These are phyloP conservation scores for Leccinum rimulosum DNA, from an alignment of 768 basidiomycete species.

Conservation along the genomic window DNA sequence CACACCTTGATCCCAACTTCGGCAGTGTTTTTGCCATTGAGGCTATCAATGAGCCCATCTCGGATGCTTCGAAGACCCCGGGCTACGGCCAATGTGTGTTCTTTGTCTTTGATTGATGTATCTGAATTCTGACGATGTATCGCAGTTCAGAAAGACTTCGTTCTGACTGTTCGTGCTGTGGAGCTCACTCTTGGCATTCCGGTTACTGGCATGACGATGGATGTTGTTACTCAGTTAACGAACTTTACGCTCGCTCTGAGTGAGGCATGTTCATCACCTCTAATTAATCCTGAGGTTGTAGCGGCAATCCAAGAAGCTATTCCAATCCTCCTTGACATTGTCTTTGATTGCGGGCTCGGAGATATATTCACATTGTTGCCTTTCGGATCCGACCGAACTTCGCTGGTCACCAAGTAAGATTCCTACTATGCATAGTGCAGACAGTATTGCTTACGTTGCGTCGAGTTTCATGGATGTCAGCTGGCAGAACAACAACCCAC, in stretches of 20 bases:
- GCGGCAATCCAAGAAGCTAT: conserved; percentile 35
- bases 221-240: conserved; percentile 19
- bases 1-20: conserved; percentile 70
- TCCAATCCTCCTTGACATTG: conserved; percentile 36
- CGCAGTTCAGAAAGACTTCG: conserved; percentile 69
- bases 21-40: conserved; percentile 65
- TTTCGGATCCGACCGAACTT: conserved; percentile 17
- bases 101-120: not conserved
- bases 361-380: conserved; percentile 22
- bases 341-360: conserved; percentile 17
- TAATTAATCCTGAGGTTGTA: conserved; percentile 31
- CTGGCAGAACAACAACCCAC: conserved; percentile 69
- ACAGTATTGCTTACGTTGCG: conserved; percentile 2
- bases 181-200: conserved; percentile 60
- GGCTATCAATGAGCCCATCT: conserved; percentile 77
- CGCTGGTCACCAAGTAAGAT: conserved; percentile 40
- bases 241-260: conserved; percentile 38
- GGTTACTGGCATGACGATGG: conserved; percentile 17
- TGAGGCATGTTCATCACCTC: conserved; percentile 11
- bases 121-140: not conserved
- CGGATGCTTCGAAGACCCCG: conserved; percentile 66
- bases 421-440: not conserved
- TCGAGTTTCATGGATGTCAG: conserved; percentile 76
- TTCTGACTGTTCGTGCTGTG: conserved; percentile 61
- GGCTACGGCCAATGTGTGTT: conserved; percentile 65